A percentile compares a stretch with the other conserved stretches of the same genome.
phyloP scores from a whole-genome alignment of 768 basidiomycete species.

The Tylopilus vinaceipallidus region DNA sequence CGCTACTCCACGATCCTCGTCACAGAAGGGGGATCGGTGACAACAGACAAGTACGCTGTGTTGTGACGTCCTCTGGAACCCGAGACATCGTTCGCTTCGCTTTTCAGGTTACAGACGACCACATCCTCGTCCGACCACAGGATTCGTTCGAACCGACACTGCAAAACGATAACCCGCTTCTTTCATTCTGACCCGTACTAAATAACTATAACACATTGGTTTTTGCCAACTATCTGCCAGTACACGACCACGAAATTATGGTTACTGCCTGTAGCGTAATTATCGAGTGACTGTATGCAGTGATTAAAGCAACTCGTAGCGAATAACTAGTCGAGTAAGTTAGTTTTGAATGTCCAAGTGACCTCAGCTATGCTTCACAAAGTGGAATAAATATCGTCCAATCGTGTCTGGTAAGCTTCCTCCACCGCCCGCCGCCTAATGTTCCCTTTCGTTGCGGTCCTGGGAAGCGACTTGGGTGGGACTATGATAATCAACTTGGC shows the following conservation, averaged over 20 bases:
- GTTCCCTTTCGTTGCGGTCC: conserved; percentile 81
- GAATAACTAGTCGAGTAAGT: conserved; percentile 20
- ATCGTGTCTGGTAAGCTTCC: conserved; percentile 52
- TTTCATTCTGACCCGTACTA: background rate
- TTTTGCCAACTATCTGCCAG: background rate
- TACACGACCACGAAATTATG: conserved; percentile 6
- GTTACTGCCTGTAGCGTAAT: conserved; percentile 19
- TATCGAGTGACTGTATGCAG: conserved; percentile 10
- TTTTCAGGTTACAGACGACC: conserved; percentile 24
- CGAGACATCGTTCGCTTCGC: conserved; percentile 18
- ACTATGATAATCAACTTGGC: conserved; percentile 68
- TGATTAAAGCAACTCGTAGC: conserved; percentile 1
- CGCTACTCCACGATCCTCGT: conserved; percentile 15
- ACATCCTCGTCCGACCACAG: conserved; percentile 8
- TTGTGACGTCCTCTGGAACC: conserved; percentile 29
- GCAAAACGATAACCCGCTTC: background rate
- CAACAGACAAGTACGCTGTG: conserved; percentile 24
- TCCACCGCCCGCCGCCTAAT: conserved; percentile 77
- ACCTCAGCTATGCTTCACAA: conserved; percentile 13
- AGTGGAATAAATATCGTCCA: conserved; percentile 56
- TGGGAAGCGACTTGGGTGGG: conserved; percentile 60
- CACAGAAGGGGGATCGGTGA: conserved; percentile 18
- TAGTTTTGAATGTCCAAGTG: conserved; percentile 3
- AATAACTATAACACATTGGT: conserved; percentile 4
- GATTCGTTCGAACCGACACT: background rate